Percentiles rank a stretch among this genome's conserved stretches.
These are phyloP conservation scores for Calophaca sinica DNA, from an alignment of 306 rosid genomes.

Conservation along the genomic window DNA sequence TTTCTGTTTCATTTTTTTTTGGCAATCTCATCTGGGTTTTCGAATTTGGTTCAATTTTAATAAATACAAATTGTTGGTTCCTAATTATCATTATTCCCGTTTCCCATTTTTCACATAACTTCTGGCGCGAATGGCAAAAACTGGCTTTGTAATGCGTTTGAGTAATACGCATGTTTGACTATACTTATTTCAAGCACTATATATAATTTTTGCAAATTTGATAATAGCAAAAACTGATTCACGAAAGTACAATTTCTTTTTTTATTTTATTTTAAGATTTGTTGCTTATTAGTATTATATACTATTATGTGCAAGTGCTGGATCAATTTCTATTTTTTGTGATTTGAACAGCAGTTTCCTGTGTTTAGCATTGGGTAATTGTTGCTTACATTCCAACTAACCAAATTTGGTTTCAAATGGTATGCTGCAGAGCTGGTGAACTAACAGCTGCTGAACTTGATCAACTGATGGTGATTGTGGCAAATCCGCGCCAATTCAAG, in stretches of 20 bases:
- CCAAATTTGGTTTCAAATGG: constrained; percentile 3
- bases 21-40: no score
- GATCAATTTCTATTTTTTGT: not conserved
- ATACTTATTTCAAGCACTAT: no score
- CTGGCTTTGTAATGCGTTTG: no score
- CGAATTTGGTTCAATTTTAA: not conserved
- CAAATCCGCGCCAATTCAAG: constrained; percentile 75
- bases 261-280: not conserved
- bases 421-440: constrained; percentile 72
- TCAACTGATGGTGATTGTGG: constrained; percentile 66
- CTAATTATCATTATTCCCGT: no score
- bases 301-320: not conserved
- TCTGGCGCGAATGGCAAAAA: no score
- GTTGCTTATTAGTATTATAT: not conserved
- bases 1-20: not conserved
- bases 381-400: not conserved
- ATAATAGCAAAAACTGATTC: no score
- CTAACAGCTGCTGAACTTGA: constrained; percentile 66
- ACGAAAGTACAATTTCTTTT: no score
- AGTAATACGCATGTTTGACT: no score
- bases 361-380: not conserved
- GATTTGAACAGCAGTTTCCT: not conserved
- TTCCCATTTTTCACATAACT: no score
- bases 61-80: no score
- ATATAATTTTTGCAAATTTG: no score